Percentiles rank a stretch among this genome's conserved stretches.
Evolutionary conservation across 768 basidiomycete species (phyloP).

Genomic region (Austroboletus festivus): DNA sequence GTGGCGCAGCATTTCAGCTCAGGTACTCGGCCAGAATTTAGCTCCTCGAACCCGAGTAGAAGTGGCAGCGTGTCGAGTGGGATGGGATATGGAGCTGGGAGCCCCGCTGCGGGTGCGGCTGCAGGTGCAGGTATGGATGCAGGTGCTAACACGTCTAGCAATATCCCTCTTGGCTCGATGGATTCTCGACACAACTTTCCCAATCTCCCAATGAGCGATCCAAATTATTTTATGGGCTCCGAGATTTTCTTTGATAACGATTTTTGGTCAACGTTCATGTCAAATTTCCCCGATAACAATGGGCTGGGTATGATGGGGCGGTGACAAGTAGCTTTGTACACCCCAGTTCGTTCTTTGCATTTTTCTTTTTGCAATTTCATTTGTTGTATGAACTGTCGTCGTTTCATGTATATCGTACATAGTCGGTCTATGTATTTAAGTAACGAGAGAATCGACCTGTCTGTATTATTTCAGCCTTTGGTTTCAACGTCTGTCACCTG

Average conservation of each 20-base stretch:
- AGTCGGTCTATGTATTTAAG: slow-evolving; percentile 8
- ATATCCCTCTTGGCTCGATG: slow-evolving; percentile 1
- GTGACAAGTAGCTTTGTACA: neutral
- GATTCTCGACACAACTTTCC: slow-evolving; percentile 22
- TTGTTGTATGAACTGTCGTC: neutral
- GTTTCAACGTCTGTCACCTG: too few relatives aligned
- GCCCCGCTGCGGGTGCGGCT: neutral
- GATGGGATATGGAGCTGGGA: slow-evolving; percentile 8
- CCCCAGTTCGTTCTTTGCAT: neutral
- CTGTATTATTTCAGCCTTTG: slow-evolving; percentile 6
- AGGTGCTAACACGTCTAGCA: neutral
- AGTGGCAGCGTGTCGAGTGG: slow-evolving; percentile 18
- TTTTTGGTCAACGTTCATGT: slow-evolving; percentile 44
- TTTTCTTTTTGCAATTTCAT: neutral
- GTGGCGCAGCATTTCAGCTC: slow-evolving; percentile 22
- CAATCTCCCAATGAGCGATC: slow-evolving; percentile 24
- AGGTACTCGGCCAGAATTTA: slow-evolving; percentile 13
- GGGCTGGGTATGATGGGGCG: slow-evolving; percentile 12
- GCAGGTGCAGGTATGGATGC: slow-evolving; percentile 3
- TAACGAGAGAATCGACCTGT: neutral
- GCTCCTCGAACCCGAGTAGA: slow-evolving; percentile 15
- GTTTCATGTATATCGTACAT: slow-evolving; percentile 1
- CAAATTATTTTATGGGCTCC: slow-evolving; percentile 32
- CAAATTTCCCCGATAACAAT: slow-evolving; percentile 28
- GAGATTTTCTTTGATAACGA: slow-evolving; percentile 42